Evolutionary conservation across 2,329 filamentous ascomycete genomes (phyloP).

Genomic region (Fusarium hainanense): DNA sequence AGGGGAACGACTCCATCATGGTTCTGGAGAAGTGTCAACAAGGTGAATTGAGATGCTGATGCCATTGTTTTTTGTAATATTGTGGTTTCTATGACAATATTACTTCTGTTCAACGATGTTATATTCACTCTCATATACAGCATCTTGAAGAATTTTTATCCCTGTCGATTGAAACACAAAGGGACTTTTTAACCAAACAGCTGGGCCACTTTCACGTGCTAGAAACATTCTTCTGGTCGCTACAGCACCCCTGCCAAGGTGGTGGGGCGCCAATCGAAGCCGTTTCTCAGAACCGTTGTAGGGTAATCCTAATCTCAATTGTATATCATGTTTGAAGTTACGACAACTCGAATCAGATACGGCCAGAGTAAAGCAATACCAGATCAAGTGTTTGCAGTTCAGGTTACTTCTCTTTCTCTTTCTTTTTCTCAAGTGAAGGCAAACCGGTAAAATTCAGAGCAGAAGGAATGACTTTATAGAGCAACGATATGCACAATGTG

Average conservation of each 20-base stretch:
- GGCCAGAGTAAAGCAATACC: background rate
- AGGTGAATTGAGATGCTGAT: background rate
- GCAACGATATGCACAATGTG: constrained; percentile 16
- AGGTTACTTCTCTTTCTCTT: background rate
- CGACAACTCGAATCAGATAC: background rate
- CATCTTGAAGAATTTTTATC: background rate
- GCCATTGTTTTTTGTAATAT: background rate
- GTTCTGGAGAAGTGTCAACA: constrained; percentile 21
- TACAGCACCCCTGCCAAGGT: background rate
- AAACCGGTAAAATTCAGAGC: background rate
- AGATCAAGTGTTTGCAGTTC: background rate
- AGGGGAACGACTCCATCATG: constrained; percentile 17
- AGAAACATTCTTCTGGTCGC: constrained; percentile 8
- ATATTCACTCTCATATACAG: background rate
- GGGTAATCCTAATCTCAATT: constrained; percentile 3
- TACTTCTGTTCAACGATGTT: background rate
- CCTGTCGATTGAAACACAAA: background rate
- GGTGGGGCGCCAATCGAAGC: constrained; percentile 26
- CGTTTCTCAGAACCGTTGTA: constrained; percentile 4
- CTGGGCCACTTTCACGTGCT: constrained; percentile 45
- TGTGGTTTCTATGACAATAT: background rate
- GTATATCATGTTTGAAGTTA: background rate
- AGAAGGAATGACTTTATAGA: background rate
- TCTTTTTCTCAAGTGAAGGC: no score
- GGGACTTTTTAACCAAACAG: constrained; percentile 37